Evolutionary conservation across 148 eudicot genomes (phyloP), one percentile per base, ranked within the genome.

Genomic region (Silene conica): DNA sequence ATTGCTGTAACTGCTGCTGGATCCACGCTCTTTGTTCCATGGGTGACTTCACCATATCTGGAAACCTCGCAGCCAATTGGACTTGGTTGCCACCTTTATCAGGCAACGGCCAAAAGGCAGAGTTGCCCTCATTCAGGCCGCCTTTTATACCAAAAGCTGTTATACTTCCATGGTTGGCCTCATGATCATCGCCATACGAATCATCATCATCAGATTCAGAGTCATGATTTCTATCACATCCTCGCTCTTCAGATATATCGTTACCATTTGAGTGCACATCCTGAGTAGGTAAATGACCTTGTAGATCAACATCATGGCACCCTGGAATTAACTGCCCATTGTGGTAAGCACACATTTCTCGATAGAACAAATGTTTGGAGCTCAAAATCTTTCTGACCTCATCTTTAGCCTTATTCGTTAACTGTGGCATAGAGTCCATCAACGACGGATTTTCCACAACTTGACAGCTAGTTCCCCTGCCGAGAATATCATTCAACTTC

Each of bases 321-420:
- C 84, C 85, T 13, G 88, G 89, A 61, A 85, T 84, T 16, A 55
- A 70, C 71, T 89, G 84, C 10, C 88, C 88, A 59, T 82, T 86
- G 82, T 90, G 92, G 77, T 88, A 90, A 65, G 96, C 88, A 67
- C 96, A 88, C 92, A 90, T 90, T 77, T 90, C 96, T 75, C 83
- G 52, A 61, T 83, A 90, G 77, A 90, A 90, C 80, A 90, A 78
- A 63, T 90, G 96, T 62, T 90, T 90, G 0, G 96, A 90, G 75
- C 77, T 85, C 80, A 90, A 78, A 16, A 90, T 83, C 73, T 88
- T 90, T 73, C 77, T 85, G 13, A 86, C 92, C 71, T 83, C 89
- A 15, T 88, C 90, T 79, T 88, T 88, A 57, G 78, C 77, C 82
- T 86, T 90, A 22, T 73, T 26, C 0, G 96, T 77, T 65, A 90